Conservation (phyloP, 352 stramenopile species). For the Pythium pyrilobum region DNA sequence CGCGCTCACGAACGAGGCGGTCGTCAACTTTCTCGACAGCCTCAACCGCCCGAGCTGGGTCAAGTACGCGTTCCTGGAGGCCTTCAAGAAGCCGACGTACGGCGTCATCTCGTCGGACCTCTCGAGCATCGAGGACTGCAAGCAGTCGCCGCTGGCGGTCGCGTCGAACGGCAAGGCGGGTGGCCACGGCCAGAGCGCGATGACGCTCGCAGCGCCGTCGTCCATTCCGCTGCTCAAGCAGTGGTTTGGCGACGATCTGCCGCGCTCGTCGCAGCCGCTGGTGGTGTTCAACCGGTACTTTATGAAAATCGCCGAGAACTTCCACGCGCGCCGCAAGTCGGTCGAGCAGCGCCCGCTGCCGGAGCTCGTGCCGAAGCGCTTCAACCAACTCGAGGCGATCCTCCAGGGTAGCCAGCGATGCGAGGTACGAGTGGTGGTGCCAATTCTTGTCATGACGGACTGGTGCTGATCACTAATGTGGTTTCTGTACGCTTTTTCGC, state of each 20-base stretch:
- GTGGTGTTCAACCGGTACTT: constrained; percentile 66
- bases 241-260: constrained; percentile 60
- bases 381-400: constrained; percentile 60
- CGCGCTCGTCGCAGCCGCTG: constrained; percentile 61
- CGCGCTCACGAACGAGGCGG: constrained; percentile 42
- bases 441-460: neutral
- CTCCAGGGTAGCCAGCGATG: constrained; percentile 71
- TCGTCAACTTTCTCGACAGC: constrained; percentile 49
- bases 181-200: neutral
- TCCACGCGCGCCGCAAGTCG: constrained; percentile 50
- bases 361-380: constrained; percentile 58
- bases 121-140: constrained; percentile 13
- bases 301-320: constrained; percentile 67
- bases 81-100: constrained; percentile 61
- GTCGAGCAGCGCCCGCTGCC: constrained; percentile 46
- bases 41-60: constrained; percentile 60
- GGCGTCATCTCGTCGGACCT: constrained; percentile 69
- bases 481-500: neutral
- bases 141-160: neutral
- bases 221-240: constrained; percentile 18
- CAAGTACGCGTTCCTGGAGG: constrained; percentile 71
- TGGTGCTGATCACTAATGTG: neutral
- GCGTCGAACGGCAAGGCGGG: neutral
- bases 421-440: constrained; percentile 41
- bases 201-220: constrained; percentile 1